phyloP scores from a whole-genome alignment of 2,329 filamentous ascomycete genomes.

The Cercospora sp. region DNA sequence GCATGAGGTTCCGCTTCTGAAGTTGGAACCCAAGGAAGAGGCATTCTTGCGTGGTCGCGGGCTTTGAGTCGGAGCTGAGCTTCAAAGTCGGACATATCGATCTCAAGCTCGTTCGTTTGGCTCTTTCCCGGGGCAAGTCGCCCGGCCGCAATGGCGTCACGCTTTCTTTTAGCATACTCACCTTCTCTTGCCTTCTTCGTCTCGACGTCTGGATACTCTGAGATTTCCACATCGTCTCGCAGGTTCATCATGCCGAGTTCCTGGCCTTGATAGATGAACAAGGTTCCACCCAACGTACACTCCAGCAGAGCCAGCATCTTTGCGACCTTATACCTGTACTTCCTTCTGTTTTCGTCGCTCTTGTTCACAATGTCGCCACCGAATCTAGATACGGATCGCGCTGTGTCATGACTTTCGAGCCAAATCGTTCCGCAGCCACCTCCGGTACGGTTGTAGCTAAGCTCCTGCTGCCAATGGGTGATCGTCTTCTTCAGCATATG shows the following conservation, averaged over 20 bases:
- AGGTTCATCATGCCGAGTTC: constrained; percentile 66
- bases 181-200: constrained; percentile 28
- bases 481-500: constrained; percentile 52
- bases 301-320: constrained; percentile 62
- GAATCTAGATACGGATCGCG: constrained; percentile 59
- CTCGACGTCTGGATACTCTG: constrained; percentile 67
- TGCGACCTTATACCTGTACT: constrained; percentile 50
- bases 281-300: constrained; percentile 59
- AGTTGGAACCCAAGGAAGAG: constrained; percentile 18
- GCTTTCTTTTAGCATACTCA: neutral
- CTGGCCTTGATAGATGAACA: constrained; percentile 67
- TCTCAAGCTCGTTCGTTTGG: neutral
- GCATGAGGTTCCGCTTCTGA: constrained; percentile 47
- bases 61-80: constrained; percentile 58
- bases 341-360: neutral
- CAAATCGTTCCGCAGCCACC: constrained; percentile 65
- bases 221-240: constrained; percentile 58
- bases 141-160: neutral
- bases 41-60: constrained; percentile 65
- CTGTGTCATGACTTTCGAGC: constrained; percentile 66
- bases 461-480: constrained; percentile 60
- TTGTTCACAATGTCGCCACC: constrained; percentile 50
- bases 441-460: constrained; percentile 50
- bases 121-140: neutral
- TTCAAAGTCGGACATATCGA: constrained; percentile 45